phyloP scores from a whole-genome alignment of 257 asterid genomes.

The Solanum sejunctum region DNA sequence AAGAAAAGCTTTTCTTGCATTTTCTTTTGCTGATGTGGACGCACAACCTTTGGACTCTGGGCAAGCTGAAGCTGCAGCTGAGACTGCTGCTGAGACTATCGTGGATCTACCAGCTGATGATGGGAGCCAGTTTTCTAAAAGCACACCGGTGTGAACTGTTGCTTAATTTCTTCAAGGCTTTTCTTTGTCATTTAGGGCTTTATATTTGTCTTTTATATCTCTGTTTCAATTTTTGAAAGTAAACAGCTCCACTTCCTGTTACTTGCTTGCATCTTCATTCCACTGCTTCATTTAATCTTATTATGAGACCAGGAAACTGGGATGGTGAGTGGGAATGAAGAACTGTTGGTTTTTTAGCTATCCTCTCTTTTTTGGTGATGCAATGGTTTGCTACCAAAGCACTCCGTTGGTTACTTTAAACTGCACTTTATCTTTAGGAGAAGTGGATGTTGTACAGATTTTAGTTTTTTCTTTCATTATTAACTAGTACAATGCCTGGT shows the following conservation, averaged over 20 bases:
- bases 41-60: constrained; percentile 14
- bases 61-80: constrained; percentile 35
- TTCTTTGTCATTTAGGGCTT: neutral
- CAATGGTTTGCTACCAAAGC: neutral
- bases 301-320: neutral
- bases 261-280: neutral
- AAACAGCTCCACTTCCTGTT: neutral
- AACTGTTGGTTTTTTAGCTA: neutral
- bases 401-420: neutral
- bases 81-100: constrained; percentile 18
- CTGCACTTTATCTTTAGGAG: neutral
- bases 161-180: neutral
- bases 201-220: neutral
- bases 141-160: constrained; percentile 50
- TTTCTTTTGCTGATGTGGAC: constrained; percentile 29
- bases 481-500: neutral
- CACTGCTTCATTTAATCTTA: neutral
- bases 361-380: neutral
- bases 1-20: constrained; percentile 67
- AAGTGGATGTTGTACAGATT: neutral
- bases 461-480: neutral
- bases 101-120: constrained; percentile 29
- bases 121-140: constrained; percentile 39
- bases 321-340: neutral
- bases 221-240: neutral